These are phyloP conservation scores for Torrubiella hemipterigena DNA, from an alignment of 2,329 filamentous ascomycete genomes.

Conservation along the genomic window DNA sequence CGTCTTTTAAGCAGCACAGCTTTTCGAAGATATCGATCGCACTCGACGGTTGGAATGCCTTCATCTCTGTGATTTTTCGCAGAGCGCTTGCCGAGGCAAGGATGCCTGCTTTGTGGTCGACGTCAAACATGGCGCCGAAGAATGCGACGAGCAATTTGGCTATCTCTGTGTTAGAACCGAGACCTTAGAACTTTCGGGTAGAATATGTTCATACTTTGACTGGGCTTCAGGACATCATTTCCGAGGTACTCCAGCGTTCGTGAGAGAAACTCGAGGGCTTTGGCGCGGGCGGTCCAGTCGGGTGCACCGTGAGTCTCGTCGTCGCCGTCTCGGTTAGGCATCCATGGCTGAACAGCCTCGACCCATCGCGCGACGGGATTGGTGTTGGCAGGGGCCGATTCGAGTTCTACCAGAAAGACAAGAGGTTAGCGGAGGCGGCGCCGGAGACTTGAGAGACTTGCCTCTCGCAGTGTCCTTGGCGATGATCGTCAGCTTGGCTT, in stretches of 20 bases:
- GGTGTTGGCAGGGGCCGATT: slow-evolving; percentile 28
- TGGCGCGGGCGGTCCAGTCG: slow-evolving; percentile 42
- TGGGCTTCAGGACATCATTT: slow-evolving; percentile 30
- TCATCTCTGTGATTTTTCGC: slow-evolving; percentile 35
- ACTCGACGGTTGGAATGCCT: slow-evolving; percentile 35
- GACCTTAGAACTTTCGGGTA: background rate
- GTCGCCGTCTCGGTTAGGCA: slow-evolving; percentile 28
- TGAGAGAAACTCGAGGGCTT: slow-evolving; percentile 45
- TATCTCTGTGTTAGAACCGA: slow-evolving; percentile 5
- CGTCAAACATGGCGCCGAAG: slow-evolving; percentile 46
- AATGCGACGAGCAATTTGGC: slow-evolving; percentile 38
- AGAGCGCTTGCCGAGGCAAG: slow-evolving; percentile 40
- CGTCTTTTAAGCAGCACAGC: slow-evolving; percentile 39
- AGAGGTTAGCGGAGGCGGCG: no score
- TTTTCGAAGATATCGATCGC: slow-evolving; percentile 36
- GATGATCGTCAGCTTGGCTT: slow-evolving; percentile 24
- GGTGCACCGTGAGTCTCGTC: slow-evolving; percentile 26
- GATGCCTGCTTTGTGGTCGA: slow-evolving; percentile 48
- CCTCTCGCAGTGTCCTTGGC: slow-evolving; percentile 33
- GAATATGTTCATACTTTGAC: slow-evolving; percentile 27
- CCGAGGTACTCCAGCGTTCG: slow-evolving; percentile 37
- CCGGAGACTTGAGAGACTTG: no score
- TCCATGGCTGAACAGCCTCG: slow-evolving; percentile 42
- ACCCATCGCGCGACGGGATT: slow-evolving; percentile 42
- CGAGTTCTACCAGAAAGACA: slow-evolving; percentile 32